Evolutionary conservation across 306 rosid species (phyloP).

Genomic region (Ormosia emarginata): DNA sequence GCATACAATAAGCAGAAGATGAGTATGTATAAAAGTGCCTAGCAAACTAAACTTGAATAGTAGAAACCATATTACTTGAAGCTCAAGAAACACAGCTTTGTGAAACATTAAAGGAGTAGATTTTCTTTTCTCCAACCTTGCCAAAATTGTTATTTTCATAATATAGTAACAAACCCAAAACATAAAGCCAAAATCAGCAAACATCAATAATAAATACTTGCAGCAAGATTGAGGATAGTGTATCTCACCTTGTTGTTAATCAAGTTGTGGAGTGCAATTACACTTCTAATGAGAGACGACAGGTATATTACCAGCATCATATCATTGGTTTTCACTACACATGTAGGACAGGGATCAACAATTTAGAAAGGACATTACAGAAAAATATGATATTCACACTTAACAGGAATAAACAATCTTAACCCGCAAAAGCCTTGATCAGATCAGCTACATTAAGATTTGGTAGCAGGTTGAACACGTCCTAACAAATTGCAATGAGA

Average conservation of each 20-base stretch:
- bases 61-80: not conserved
- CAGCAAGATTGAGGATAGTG: slow-evolving; percentile 1
- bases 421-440: slow-evolving; percentile 53
- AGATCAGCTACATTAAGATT: slow-evolving; percentile 51
- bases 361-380: not conserved
- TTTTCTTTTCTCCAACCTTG: not conserved
- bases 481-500: slow-evolving; percentile 27
- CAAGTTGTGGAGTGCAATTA: slow-evolving; percentile 55
- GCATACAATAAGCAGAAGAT: not conserved
- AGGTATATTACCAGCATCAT: slow-evolving; percentile 57
- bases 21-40: not conserved
- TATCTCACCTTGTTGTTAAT: slow-evolving; percentile 51
- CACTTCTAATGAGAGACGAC: slow-evolving; percentile 52
- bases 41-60: not conserved
- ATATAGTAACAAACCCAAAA: not conserved
- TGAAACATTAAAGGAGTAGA: not conserved
- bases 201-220: not conserved
- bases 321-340: slow-evolving; percentile 55
- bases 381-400: not conserved
- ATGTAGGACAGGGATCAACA: slow-evolving; percentile 10
- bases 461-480: slow-evolving; percentile 56
- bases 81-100: not conserved
- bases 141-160: not conserved
- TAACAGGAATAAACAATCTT: not conserved
- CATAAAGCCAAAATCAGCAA: slow-evolving; percentile 4